These are phyloP conservation scores for Globisporangium nagaii DNA, from an alignment of 352 stramenopile species.

Conservation along the genomic window DNA sequence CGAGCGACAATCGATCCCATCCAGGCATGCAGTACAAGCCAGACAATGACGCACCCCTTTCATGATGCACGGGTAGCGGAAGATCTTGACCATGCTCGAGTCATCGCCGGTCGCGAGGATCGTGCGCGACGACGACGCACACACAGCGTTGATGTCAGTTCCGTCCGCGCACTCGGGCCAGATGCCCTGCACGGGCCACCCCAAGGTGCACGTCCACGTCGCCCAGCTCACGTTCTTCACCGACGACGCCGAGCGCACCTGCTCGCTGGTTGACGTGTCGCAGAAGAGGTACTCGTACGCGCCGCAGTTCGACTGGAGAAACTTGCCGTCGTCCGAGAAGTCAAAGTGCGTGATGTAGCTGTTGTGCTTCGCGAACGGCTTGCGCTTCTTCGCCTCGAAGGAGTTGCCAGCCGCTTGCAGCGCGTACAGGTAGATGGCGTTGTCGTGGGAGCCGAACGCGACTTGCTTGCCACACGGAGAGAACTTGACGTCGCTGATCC, in stretches of 20 bases:
- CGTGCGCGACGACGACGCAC: conserved; percentile 55
- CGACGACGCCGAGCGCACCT: conserved; percentile 76
- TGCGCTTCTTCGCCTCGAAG: conserved; percentile 44
- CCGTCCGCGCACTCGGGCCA: conserved; percentile 77
- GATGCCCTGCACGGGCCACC: conserved; percentile 91
- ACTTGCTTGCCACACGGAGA: conserved; percentile 41
- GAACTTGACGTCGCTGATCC: conserved; percentile 79
- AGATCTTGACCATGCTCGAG: conserved; percentile 77
- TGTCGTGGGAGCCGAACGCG: conserved; percentile 70
- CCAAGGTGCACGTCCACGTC: conserved; percentile 86
- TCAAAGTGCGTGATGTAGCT: conserved; percentile 84
- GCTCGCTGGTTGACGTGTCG: conserved; percentile 69
- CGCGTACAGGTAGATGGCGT: conserved; percentile 62
- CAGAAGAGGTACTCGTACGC: conserved; percentile 91
- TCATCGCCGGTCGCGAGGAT: conserved; percentile 82
- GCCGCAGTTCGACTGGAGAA: conserved; percentile 75
- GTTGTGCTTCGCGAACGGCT: conserved; percentile 76
- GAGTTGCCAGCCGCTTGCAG: conserved; percentile 8
- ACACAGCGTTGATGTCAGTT: conserved; percentile 81
- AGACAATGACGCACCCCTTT: conserved; percentile 36
- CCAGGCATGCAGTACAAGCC: not conserved
- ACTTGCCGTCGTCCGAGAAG: conserved; percentile 65
- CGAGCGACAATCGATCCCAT: no score
- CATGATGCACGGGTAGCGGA: conserved; percentile 77
- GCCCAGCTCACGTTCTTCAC: conserved; percentile 81